Conservation (phyloP, 495 filamentous ascomycete species). For the Penicillium maclennaniae region DNA sequence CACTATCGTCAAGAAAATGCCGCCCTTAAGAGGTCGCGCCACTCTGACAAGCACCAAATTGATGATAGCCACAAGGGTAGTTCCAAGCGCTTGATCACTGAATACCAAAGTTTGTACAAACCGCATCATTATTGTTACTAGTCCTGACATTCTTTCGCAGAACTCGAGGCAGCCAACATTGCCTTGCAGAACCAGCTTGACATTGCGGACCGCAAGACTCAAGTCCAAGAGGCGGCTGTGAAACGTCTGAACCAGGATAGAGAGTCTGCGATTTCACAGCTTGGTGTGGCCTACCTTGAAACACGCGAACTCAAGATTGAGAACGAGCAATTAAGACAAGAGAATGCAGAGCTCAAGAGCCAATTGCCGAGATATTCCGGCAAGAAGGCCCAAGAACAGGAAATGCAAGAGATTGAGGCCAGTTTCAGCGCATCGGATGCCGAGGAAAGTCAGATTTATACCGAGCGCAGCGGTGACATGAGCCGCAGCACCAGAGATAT, state of each 20-base stretch:
- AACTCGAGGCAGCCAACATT: constrained; percentile 56
- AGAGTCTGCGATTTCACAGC: constrained; percentile 60
- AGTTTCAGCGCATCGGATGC: constrained; percentile 25
- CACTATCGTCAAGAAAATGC: constrained; percentile 56
- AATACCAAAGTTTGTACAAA: constrained; percentile 51
- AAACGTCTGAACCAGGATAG: constrained; percentile 60
- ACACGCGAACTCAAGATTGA: constrained; percentile 60
- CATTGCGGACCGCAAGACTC: constrained; percentile 52
- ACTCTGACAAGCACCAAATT: constrained; percentile 40
- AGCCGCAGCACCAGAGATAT: constrained; percentile 35
- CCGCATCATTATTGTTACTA: neutral
- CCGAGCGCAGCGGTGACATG: constrained; percentile 30
- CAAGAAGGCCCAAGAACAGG: constrained; percentile 27
- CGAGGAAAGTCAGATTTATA: constrained; percentile 35
- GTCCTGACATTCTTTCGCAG: constrained; percentile 29
- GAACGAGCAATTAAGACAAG: constrained; percentile 45
- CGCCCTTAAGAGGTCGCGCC: constrained; percentile 44
- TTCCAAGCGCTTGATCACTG: constrained; percentile 38
- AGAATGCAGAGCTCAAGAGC: constrained; percentile 46
- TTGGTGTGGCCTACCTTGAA: constrained; percentile 60
- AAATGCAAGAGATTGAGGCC: constrained; percentile 31
- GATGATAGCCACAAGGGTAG: constrained; percentile 36
- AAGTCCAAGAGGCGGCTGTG: constrained; percentile 56
- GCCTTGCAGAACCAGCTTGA: constrained; percentile 57
- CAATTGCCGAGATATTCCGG: constrained; percentile 30